Percentiles rank a stretch among this genome's conserved stretches.
Evolutionary conservation across 2,329 filamentous ascomycete genomes (phyloP).

Genomic region (Stemphylium lycopersici): DNA sequence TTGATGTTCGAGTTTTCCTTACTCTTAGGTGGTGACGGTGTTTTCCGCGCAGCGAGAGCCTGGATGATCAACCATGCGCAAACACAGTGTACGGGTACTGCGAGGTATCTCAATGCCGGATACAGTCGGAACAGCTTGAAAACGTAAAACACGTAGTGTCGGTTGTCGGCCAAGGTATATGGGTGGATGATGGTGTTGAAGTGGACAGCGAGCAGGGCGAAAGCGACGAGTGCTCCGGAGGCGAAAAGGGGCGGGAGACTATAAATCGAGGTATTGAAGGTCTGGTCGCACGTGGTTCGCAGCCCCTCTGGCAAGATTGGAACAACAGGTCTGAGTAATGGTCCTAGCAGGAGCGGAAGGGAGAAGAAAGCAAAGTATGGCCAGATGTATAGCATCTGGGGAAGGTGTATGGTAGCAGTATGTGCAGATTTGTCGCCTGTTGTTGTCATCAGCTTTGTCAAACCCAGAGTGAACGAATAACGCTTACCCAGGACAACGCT

Average conservation of each 20-base stretch:
- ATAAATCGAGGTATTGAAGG: conserved; percentile 6
- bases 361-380: conserved; percentile 91
- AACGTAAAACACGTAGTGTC: conserved; percentile 96
- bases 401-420: conserved; percentile 82
- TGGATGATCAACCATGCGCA: conserved; percentile 73
- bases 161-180: conserved; percentile 93
- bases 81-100: conserved; percentile 72
- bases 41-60: conserved; percentile 56
- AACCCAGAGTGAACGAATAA: background rate
- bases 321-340: conserved; percentile 53
- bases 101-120: conserved; percentile 67
- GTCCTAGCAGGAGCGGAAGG: conserved; percentile 72
- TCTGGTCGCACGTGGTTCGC: conserved; percentile 11
- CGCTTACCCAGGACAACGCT: conserved; percentile 82
- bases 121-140: conserved; percentile 81
- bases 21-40: conserved; percentile 26
- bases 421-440: conserved; percentile 93
- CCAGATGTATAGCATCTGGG: conserved; percentile 96
- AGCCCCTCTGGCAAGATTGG: conserved; percentile 21
- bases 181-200: conserved; percentile 95
- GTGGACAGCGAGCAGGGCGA: conserved; percentile 62
- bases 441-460: conserved; percentile 26
- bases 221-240: conserved; percentile 39
- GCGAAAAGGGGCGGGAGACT: conserved; percentile 32
- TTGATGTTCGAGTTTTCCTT: background rate